These are phyloP conservation scores for Parasitella parasitica DNA, from an alignment of 371 early-diverging fungal genomes.

Conservation along the genomic window DNA sequence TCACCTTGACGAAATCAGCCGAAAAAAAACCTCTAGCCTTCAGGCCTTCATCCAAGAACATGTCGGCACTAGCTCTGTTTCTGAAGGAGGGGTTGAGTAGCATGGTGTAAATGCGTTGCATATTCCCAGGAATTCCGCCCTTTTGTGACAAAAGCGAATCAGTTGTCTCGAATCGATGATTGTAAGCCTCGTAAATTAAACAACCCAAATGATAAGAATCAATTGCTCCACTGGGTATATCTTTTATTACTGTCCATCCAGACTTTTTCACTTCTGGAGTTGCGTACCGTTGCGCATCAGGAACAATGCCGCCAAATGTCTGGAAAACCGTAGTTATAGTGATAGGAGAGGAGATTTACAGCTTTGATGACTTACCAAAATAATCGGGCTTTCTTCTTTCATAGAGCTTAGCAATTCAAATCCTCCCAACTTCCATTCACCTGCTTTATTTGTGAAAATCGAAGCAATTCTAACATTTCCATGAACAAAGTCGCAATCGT, in stretches of 20 bases:
- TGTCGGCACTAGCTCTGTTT: constrained; percentile 62
- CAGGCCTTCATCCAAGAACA: constrained; percentile 68
- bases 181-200: constrained; percentile 80
- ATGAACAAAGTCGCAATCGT: constrained; percentile 85
- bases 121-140: constrained; percentile 65
- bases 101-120: constrained; percentile 52
- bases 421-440: constrained; percentile 95
- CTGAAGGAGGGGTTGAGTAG: constrained; percentile 57
- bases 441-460: constrained; percentile 83
- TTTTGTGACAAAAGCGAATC: constrained; percentile 58
- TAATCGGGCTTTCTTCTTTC: constrained; percentile 70
- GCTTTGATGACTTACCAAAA: constrained; percentile 50
- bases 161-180: constrained; percentile 60
- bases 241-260: constrained; percentile 65
- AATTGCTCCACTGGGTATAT: constrained; percentile 48
- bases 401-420: constrained; percentile 78
- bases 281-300: constrained; percentile 67
- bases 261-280: constrained; percentile 75
- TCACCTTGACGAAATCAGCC: constrained; percentile 74
- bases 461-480: constrained; percentile 79
- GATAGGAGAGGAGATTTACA: no score
- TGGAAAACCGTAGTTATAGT: constrained; percentile 10
- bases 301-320: constrained; percentile 69
- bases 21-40: constrained; percentile 72
- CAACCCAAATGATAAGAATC: constrained; percentile 85